Base-by-base conservation (phyloP, 75 land plant species). In the Selaginella moellendorffii region DNA sequence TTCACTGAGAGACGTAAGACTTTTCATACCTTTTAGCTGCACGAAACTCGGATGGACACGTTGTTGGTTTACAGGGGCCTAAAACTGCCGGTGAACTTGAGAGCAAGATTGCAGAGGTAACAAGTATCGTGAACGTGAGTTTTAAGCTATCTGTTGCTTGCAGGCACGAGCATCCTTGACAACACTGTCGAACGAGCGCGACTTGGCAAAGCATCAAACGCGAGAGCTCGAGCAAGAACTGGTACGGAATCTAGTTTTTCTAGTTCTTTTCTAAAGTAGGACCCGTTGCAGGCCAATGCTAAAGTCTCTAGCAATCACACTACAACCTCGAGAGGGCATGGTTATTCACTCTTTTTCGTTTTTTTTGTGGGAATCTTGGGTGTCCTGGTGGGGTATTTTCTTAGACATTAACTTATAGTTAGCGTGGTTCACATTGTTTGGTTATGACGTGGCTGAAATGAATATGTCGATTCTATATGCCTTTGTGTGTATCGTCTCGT, bases 301-400 rank as follows among this genome's bases (percentile, higher is more conserved):
- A n/a, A n/a, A n/a, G n/a, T n/a, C n/a, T n/a, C n/a, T n/a, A n/a
- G n/a, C n/a, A n/a, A n/a, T n/a, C n/a, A n/a, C n/a, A n/a, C n/a
- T n/a, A n/a, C n/a, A 36, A 36, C 46, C 5, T 5, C 46, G 14
- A 36, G 46, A 36, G n/a, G 14, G 5, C 46, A 36, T 14, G 79
- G 80, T 19, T 65, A 82, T 52, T 76, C 89, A 18, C 64, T 82
- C 65, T 51, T 78, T 30, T 71, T 71, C 66, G 81, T 82, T 5
- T 64, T 78, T n/a, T 24, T 82, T 31, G 66, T 85, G 42, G 89
- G 81, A 1, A 64, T 85, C 63, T 20, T 85, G 61, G 85, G 85
- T 31, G 66, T 85, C 18, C 53, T 85, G 58, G 52, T 85, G 52
- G 85, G 89, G 21, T 82, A 80, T 69, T 26, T 14, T 36, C n/a